Conservation (phyloP, 1,139 yeast genomes). For the Citeromyces siamensis region DNA sequence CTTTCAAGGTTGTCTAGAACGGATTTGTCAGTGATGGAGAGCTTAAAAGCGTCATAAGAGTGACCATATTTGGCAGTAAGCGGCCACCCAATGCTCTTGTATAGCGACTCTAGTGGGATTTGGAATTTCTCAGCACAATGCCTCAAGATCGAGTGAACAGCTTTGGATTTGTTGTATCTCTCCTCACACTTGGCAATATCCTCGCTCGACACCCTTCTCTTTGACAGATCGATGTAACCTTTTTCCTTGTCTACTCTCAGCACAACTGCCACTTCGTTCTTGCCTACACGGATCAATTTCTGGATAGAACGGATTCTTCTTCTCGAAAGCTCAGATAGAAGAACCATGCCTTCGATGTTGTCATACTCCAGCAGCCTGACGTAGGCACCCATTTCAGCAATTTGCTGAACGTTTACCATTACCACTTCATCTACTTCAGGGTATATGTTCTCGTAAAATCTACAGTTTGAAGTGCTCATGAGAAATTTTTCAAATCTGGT, state of each 20-base stretch:
- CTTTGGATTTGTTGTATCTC: slow-evolving; percentile 91
- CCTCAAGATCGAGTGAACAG: slow-evolving; percentile 93
- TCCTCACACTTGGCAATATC: slow-evolving; percentile 97
- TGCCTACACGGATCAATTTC: slow-evolving; percentile 94
- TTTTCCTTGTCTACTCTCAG: slow-evolving; percentile 97
- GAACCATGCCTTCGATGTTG: slow-evolving; percentile 97
- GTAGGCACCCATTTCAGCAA: slow-evolving; percentile 97
- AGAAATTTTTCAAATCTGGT: slow-evolving; percentile 5
- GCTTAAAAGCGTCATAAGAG: slow-evolving; percentile 94
- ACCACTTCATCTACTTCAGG: slow-evolving; percentile 99
- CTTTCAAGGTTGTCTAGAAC: slow-evolving; percentile 73
- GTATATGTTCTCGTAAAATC: slow-evolving; percentile 95
- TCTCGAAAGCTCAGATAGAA: slow-evolving; percentile 91
- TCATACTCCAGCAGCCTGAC: slow-evolving; percentile 94
- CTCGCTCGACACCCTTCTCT: slow-evolving; percentile 97
- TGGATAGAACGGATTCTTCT: slow-evolving; percentile 98
- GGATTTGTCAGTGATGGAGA: slow-evolving; percentile 85
- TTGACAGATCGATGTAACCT: slow-evolving; percentile 94
- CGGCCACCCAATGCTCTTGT: slow-evolving; percentile 94
- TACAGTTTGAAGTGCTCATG: slow-evolving; percentile 85
- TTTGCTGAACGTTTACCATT: slow-evolving; percentile 97
- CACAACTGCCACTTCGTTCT: slow-evolving; percentile 98
- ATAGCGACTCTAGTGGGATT: slow-evolving; percentile 73
- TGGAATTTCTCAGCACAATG: slow-evolving; percentile 97
- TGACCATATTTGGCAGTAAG: slow-evolving; percentile 91